Conservation (phyloP, 1,139 yeast species). For the Geotrichum candidum region DNA sequence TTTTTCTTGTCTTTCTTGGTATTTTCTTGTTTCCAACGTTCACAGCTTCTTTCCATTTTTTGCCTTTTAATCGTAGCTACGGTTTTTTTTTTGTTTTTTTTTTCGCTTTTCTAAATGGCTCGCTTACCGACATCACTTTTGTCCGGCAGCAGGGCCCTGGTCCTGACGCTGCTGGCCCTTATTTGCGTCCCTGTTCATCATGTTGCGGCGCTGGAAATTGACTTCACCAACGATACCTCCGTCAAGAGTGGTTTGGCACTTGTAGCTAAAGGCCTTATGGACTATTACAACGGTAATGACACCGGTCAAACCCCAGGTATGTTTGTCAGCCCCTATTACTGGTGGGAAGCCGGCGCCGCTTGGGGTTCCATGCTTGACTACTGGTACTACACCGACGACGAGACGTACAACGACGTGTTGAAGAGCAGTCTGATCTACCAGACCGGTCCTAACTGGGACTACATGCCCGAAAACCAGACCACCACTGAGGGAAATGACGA, state of each 20-base stretch:
- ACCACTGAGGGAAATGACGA: slow-evolving; percentile 87
- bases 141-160: neutral
- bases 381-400: slow-evolving; percentile 55
- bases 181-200: neutral
- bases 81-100: neutral
- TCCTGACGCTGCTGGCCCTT: neutral
- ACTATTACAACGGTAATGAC: slow-evolving; percentile 60
- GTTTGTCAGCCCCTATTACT: slow-evolving; percentile 72
- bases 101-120: neutral
- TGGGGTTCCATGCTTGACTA: slow-evolving; percentile 73
- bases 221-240: slow-evolving; percentile 15
- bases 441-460: slow-evolving; percentile 59
- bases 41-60: neutral
- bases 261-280: slow-evolving; percentile 58
- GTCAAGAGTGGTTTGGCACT: slow-evolving; percentile 43
- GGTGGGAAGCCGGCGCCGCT: slow-evolving; percentile 95
- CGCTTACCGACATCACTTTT: neutral
- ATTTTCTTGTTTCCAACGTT: neutral
- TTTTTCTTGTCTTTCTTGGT: neutral
- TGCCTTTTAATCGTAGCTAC: neutral
- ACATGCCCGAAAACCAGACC: slow-evolving; percentile 69
- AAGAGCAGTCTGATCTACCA: slow-evolving; percentile 59
- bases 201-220: slow-evolving; percentile 15
- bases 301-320: slow-evolving; percentile 58
- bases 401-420: slow-evolving; percentile 50